Evolutionary conservation across 2,329 filamentous ascomycete species (phyloP), one percentile per base, ranked within the genome.

Genomic region (Rhynchosporium graminicola): DNA sequence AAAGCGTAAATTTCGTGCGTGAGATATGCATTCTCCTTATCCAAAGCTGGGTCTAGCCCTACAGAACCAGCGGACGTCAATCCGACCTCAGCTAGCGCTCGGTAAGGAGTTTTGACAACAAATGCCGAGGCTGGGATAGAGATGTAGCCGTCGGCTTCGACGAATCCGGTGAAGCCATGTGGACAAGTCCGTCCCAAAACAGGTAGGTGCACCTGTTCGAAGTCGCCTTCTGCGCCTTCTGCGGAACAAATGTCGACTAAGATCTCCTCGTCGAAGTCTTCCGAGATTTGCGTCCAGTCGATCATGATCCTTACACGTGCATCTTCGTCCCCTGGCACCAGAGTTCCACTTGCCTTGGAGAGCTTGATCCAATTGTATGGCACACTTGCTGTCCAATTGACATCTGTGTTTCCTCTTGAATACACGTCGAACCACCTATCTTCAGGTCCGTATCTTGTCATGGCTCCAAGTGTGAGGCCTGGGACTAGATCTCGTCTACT

Each of bases 401-500:
- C 82, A 10, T 76, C 73, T 3, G 47, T 31, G 2, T 79, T 81
- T 13, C 86, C 85, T 2, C 84, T 80, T 4, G 79, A 81, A 68
- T 82, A 89, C 20, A 89, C 76, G 31, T 88, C 86, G 58, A 88
- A 83, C 78, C 82, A 88, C 48, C 84, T 79, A 0, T 75, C 77
- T 0, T 71, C 65, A 0, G 80, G 77, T 1, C 83, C 83, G 61
- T 86, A 87, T 0, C 79, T 81, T 63, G 83, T 84, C 57, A 88
- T 76, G 0, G 80, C 75, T 2, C 57, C 61, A 1, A 73, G 63
- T 0, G 71, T 73, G 3, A 73, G 12, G 0, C 72, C 72, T 2
- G 66, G 67, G 1, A 72, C 31, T 12, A 79, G 73, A 62, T 71
- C 73, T 12, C 67, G 71, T 43, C 65, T 75, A 57, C 66, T 80